Evolutionary conservation across 768 basidiomycete species (phyloP).

Genomic region (Russula sp.): DNA sequence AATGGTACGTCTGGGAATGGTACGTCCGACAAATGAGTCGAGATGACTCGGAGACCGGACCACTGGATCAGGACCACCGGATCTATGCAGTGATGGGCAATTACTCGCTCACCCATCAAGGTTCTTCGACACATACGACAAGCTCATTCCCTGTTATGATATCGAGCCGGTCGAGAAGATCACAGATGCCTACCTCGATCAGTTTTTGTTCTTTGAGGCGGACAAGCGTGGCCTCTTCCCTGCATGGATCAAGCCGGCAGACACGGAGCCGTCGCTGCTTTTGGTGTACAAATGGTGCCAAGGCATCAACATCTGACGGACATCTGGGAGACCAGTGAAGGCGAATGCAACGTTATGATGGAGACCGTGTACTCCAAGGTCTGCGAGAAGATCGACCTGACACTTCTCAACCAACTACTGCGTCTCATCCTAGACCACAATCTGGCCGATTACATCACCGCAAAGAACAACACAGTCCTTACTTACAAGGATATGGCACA

Average conservation of each 20-base stretch:
- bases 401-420: slow-evolving; percentile 88
- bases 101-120: too few species aligned
- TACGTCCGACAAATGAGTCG: slow-evolving; percentile 60
- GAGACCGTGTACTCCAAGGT: slow-evolving; percentile 97
- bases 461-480: slow-evolving; percentile 94
- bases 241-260: slow-evolving; percentile 96
- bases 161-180: slow-evolving; percentile 99
- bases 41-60: not conserved
- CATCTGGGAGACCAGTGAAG: slow-evolving; percentile 97
- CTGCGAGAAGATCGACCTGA: slow-evolving; percentile 98
- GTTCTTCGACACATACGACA: slow-evolving; percentile 97
- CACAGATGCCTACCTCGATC: slow-evolving; percentile 97
- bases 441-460: slow-evolving; percentile 96
- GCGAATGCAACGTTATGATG: slow-evolving; percentile 98
- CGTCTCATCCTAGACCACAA: slow-evolving; percentile 98
- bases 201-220: slow-evolving; percentile 98
- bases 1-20: slow-evolving; percentile 46
- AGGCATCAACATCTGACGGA: slow-evolving; percentile 97
- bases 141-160: slow-evolving; percentile 97
- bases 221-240: slow-evolving; percentile 98
- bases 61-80: too few species aligned
- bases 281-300: slow-evolving; percentile 99
- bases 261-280: slow-evolving; percentile 93
- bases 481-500: slow-evolving; percentile 99
- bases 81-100: too few species aligned